Base-by-base conservation (phyloP, 129 eudicot species). In the Daucus carota region DNA sequence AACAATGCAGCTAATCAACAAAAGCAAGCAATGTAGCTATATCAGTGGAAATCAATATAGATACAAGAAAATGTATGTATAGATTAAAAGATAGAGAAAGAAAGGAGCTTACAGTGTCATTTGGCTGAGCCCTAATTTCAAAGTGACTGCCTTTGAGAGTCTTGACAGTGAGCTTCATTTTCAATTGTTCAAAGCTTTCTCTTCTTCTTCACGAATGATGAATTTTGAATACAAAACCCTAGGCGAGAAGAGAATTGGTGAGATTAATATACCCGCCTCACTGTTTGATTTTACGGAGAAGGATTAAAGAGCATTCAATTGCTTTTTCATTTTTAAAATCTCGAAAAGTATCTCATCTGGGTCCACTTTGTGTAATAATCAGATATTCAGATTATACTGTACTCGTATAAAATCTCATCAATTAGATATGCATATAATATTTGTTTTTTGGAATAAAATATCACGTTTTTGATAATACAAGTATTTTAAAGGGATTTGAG, bases 131-230 rank as follows among this genome's bases (percentile, higher is more conserved):
- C 87, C 87, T 86, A 83, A 94, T 94, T 73, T 91, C 90, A 60
- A 94, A 94, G 84, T 91, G 98, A 84, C 93, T 94, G n/a, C 98
- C 98, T 63, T 90, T 93, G 36, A 93, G 96, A 84, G 98, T 93
- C 79, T 91, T 93, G 14, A 93, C 92, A n/a, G 96, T 91, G 74
- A 93, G 96, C 96, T 93, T 93, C 98, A 93, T 93, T 1, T n/a
- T n/a, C n/a, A n/a, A n/a, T n/a, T n/a, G n/a, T n/a, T n/a, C n/a
- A n/a, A n/a, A n/a, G n/a, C n/a, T n/a, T n/a, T n/a, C n/a, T 36
- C 40, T 36, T 36, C 40, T 36, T 36, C 14, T 76, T 77, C 68
- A 28, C 68, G 28, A 60, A 11, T 28, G 68, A 12, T 50, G 59
- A 52, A 8, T 59, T 59, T 59, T 24, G 16, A 44, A 74, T 15